These are phyloP conservation scores for Thalia dealbata DNA, from an alignment of 176 grass and related monocot genomes.

Conservation along the genomic window DNA sequence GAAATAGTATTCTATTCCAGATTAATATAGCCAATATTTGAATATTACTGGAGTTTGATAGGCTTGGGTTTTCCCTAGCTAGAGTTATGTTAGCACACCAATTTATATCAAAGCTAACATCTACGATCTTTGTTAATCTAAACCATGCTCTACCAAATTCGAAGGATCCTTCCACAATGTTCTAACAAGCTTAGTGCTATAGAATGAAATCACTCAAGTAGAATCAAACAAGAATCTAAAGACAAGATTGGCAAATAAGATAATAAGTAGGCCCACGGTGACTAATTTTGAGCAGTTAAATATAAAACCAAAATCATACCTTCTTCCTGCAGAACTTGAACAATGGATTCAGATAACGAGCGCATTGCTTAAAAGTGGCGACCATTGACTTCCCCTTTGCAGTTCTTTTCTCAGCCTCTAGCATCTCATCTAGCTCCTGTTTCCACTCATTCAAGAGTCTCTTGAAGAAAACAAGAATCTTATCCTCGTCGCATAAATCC, in stretches of 20 bases:
- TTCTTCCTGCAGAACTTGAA: constrained; percentile 70
- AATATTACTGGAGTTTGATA: too few species aligned
- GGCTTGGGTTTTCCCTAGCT: too few species aligned
- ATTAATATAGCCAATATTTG: too few species aligned
- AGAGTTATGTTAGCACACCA: too few species aligned
- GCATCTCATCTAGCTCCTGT: constrained; percentile 57
- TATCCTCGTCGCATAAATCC: constrained; percentile 62
- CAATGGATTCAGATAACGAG: constrained; percentile 57
- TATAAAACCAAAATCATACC: constrained; percentile 21
- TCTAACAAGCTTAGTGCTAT: too few species aligned
- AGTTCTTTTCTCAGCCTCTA: constrained; percentile 47
- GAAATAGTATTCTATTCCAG: too few species aligned
- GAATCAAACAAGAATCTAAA: too few species aligned
- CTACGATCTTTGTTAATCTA: too few species aligned
- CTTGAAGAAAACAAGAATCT: constrained; percentile 65
- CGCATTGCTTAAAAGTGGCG: constrained; percentile 68
- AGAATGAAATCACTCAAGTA: too few species aligned
- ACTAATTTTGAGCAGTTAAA: neutral
- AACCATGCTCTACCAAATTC: too few species aligned
- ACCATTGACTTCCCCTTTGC: constrained; percentile 60
- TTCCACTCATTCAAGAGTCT: constrained; percentile 55
- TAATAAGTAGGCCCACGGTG: neutral
- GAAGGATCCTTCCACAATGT: too few species aligned
- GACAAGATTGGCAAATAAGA: neutral
- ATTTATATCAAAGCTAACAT: too few species aligned